Conservation (phyloP, 495 filamentous ascomycete species). For the Rhypophila decipiens region DNA sequence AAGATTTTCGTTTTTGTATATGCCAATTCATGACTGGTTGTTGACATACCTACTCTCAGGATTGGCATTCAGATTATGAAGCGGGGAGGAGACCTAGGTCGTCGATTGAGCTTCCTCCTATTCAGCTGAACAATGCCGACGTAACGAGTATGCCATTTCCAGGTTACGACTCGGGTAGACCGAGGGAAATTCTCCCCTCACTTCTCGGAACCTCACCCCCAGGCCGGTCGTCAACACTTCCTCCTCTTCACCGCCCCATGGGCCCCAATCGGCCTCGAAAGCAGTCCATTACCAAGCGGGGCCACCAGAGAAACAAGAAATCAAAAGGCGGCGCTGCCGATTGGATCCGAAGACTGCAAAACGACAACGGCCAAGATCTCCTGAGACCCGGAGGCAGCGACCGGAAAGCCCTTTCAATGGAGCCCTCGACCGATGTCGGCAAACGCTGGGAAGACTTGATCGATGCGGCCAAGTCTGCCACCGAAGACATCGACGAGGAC, state of each 20-base stretch:
- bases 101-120: conserved; percentile 69
- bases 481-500: conserved; percentile 84
- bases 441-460: conserved; percentile 94
- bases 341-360: conserved; percentile 45
- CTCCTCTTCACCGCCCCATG: conserved; percentile 62
- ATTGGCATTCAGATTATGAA: conserved; percentile 67
- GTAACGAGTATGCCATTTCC: conserved; percentile 65
- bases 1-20: neutral
- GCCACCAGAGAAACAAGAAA: conserved; percentile 68
- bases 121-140: conserved; percentile 53
- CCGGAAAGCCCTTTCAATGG: conserved; percentile 77
- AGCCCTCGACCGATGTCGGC: conserved; percentile 70
- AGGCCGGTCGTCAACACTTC: conserved; percentile 78
- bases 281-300: conserved; percentile 71
- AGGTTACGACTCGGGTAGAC: conserved; percentile 52
- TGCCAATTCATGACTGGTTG: conserved; percentile 11
- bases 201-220: conserved; percentile 76
- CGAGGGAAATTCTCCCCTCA: conserved; percentile 70
- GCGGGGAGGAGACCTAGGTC: conserved; percentile 45
- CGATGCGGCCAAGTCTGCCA: conserved; percentile 77
- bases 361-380: conserved; percentile 30
- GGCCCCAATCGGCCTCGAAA: conserved; percentile 68
- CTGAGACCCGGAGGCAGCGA: conserved; percentile 66
- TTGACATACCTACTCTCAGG: conserved; percentile 38
- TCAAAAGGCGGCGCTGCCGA: conserved; percentile 54